Evolutionary conservation across 1,139 yeast genomes (phyloP).

Genomic region (Diutina mesorugosa): DNA sequence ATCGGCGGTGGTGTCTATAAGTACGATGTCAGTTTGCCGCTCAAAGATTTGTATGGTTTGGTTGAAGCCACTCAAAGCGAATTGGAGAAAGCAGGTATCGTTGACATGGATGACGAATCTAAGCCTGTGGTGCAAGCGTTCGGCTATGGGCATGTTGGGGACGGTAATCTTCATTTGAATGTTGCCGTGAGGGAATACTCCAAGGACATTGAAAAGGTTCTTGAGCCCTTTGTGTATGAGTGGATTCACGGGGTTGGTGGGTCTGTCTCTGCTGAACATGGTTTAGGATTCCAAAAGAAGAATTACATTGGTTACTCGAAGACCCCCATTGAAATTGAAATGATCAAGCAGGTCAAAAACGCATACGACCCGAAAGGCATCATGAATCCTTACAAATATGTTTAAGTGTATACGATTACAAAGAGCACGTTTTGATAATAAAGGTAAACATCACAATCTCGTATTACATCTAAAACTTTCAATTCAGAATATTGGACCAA

Average conservation of each 20-base stretch:
- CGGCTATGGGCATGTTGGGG: constrained; percentile 96
- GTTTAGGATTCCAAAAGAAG: constrained; percentile 91
- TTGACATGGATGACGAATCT: constrained; percentile 50
- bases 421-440: too few species aligned
- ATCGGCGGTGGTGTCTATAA: constrained; percentile 90
- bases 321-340: constrained; percentile 47
- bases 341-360: constrained; percentile 68
- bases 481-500: too few species aligned
- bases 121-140: constrained; percentile 77
- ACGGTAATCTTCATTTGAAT: constrained; percentile 87
- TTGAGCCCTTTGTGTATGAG: constrained; percentile 91
- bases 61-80: constrained; percentile 61
- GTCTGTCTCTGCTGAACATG: constrained; percentile 94
- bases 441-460: too few species aligned
- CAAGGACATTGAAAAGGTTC: constrained; percentile 58
- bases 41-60: constrained; percentile 63
- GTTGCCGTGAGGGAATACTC: constrained; percentile 79
- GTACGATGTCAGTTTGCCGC: constrained; percentile 87
- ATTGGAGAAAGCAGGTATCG: constrained; percentile 41
- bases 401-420: constrained; percentile 14
- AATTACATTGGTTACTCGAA: constrained; percentile 79
- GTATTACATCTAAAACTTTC: too few species aligned
- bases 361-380: constrained; percentile 84
- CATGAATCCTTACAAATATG: constrained; percentile 85
- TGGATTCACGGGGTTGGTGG: constrained; percentile 69